Evolutionary conservation across 1,139 yeast species (phyloP).

Genomic region (Zygosaccharomyces sapae): DNA sequence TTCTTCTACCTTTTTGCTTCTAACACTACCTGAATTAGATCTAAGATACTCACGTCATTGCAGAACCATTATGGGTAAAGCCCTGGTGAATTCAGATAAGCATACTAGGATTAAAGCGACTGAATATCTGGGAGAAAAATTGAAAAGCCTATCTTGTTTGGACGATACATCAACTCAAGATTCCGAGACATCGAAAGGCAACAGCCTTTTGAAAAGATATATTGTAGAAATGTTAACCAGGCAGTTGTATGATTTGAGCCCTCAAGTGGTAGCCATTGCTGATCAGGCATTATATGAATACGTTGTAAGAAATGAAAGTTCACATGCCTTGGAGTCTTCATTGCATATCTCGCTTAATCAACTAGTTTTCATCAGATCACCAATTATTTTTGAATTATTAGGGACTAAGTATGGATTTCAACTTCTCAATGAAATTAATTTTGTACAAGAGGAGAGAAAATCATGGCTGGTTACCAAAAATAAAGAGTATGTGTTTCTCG

Average conservation of each 20-base stretch:
- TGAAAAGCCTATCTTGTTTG: constrained; percentile 17
- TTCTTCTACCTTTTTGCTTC: constrained; percentile 52
- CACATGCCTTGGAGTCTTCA: constrained; percentile 23
- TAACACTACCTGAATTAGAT: constrained; percentile 59
- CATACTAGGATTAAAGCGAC: constrained; percentile 57
- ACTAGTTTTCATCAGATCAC: constrained; percentile 36
- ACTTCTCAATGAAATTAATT: constrained; percentile 48
- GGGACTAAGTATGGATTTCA: constrained; percentile 55
- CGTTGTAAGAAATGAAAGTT: constrained; percentile 42
- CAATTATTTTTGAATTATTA: constrained; percentile 49
- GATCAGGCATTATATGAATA: constrained; percentile 47
- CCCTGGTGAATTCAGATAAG: constrained; percentile 53
- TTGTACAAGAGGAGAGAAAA: constrained; percentile 54
- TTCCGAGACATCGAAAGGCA: constrained; percentile 26
- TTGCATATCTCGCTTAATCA: constrained; percentile 32
- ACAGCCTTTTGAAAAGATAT: constrained; percentile 28
- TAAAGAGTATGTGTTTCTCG: constrained; percentile 47
- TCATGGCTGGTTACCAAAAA: constrained; percentile 55
- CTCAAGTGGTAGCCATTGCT: constrained; percentile 55
- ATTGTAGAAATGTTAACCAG: constrained; percentile 52
- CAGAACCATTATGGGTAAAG: constrained; percentile 60
- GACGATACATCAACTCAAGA: constrained; percentile 17
- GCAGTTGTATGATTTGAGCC: constrained; percentile 65
- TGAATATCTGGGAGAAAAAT: constrained; percentile 43
- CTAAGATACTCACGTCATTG: constrained; percentile 63